Base-by-base conservation (phyloP, 2,329 filamentous ascomycete genomes). In the Cordyceps militaris region DNA sequence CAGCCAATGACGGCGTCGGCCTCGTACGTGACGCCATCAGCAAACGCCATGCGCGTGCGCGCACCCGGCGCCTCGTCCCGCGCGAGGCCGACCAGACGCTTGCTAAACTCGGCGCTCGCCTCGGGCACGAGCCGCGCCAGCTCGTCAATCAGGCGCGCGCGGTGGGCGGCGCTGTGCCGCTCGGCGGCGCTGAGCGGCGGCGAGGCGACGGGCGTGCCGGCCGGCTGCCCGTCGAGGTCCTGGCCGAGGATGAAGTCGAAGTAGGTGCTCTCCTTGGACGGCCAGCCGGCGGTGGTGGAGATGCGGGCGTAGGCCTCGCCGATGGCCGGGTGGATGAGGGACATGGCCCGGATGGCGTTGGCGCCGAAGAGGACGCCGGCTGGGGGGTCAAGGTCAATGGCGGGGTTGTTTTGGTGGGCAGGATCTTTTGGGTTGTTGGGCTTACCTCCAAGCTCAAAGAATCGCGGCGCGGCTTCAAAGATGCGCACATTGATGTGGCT, bases 1-100 rank as follows among this genome's bases (percentile, higher is more conserved):
- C 82, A 85, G 0, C 82, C 84, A 47, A 88, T 71, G 0, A 85
- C 56, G 0, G 68, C 72, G 26, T 74, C 71, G 4, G 74, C 71
- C 8, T 66, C 61, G 2, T 70, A 72, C 0, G 66, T 69, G 0
- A 71, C 70, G 0, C 74, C 74, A 40, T 78, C 76, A 0, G 65
- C 60, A 53, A 77, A 77, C n/a, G 30, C 62, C 47, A 76, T 62
- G 2, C 60, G 55, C 3, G 69, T 59, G 36, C 65, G 66, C 2
- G 64, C 65, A 3, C 50, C n/a, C n/a, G n/a, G 49, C 9, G 34
- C 16, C 43, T 63, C 60, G 10, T 52, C 40, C 3, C 55, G 58
- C 63, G 67, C 58, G 65, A 69, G 66, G 59, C 73, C 24, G 50
- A 69, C 61, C 11, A 75, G 61, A 0, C 67, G 65, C 56, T 74